Evolutionary conservation across 2,329 filamentous ascomycete genomes (phyloP).

Genomic region (Passalora sequoiae): DNA sequence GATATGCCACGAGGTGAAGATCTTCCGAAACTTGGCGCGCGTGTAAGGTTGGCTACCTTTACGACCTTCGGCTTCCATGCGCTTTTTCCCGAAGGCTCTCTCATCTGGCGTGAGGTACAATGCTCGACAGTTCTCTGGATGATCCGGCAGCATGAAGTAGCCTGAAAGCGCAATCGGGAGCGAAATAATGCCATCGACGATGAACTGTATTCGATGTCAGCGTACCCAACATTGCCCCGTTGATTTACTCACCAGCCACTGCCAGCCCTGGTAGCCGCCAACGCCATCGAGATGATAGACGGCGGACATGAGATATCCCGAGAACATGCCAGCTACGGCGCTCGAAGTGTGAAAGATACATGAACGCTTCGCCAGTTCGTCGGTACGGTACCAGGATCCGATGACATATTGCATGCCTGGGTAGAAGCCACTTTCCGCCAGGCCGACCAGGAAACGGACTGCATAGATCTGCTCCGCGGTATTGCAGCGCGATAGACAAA

Average conservation of each 20-base stretch:
- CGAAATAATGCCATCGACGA: slow-evolving; percentile 52
- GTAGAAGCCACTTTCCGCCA: slow-evolving; percentile 49
- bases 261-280: slow-evolving; percentile 44
- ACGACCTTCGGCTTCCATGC: slow-evolving; percentile 49
- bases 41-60: slow-evolving; percentile 44
- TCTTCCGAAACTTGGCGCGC: slow-evolving; percentile 47
- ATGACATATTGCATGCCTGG: slow-evolving; percentile 52
- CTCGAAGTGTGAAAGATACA: slow-evolving; percentile 50
- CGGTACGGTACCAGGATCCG: slow-evolving; percentile 47
- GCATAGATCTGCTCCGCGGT: slow-evolving; percentile 42
- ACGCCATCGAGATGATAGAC: slow-evolving; percentile 47
- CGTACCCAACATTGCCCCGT: not conserved
- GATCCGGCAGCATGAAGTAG: slow-evolving; percentile 46
- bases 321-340: slow-evolving; percentile 44
- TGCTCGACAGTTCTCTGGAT: slow-evolving; percentile 46
- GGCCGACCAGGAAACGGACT: slow-evolving; percentile 47
- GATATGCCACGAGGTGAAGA: slow-evolving; percentile 61
- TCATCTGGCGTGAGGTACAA: slow-evolving; percentile 44
- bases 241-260: slow-evolving; percentile 38
- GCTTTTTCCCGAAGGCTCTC: slow-evolving; percentile 41
- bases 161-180: slow-evolving; percentile 49
- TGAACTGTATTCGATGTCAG: slow-evolving; percentile 27
- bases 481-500: slow-evolving; percentile 38
- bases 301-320: slow-evolving; percentile 52
- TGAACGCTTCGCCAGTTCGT: slow-evolving; percentile 49